Evolutionary conservation across 768 basidiomycete species (phyloP), one percentile per base, ranked within the genome.

Genomic region (Leucogyrophana mollusca): DNA sequence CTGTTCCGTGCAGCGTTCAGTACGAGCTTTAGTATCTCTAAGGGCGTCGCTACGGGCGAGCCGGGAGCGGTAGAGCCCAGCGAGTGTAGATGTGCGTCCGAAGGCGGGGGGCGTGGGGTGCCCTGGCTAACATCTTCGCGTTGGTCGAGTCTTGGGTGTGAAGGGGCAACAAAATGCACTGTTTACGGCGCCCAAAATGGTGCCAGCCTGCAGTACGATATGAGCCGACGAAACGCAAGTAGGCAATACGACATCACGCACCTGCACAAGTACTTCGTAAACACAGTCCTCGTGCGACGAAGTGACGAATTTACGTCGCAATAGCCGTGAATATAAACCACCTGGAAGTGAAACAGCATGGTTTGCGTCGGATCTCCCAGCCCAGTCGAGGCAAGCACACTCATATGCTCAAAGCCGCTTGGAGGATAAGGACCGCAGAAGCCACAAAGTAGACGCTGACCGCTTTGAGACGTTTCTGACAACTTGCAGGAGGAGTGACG

Each of bases 41-140:
- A 66, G 24, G 91, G 60, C 1, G 91, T 89, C 22, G 92, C 90
- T 46, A 92, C 86, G 55, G 92, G 69, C 11, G 83, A 87, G 11
- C 89, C 89, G 59, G 93, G 91, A 0, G 89, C 87, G 52, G 92
- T 88, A 2, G 87, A 90, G 7, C 89, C 91, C 24, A 94, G 74
- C 0, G 89, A 91, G 64, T 0, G 87, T 90, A 4, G 84, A 86
- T 18, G 87, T 86, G 22, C 90, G 79, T 17, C 77, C 76, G 54
- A 93, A 86, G 0, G 87, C 74, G 34, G 82, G 74, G 2, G 82
- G 57, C 6, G 87, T 88, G 1, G 87, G 84, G 57, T 87, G 76
- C 49, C 77, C 80, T 27, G 87, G 88, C 79, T 87, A 46, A 13
- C 41, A 21, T 37, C 9, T n/a, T n/a, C n/a, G 39, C 13, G 20